Conservation (phyloP, 2,329 filamentous ascomycete genomes). For the Cryphonectria carpinicola region DNA sequence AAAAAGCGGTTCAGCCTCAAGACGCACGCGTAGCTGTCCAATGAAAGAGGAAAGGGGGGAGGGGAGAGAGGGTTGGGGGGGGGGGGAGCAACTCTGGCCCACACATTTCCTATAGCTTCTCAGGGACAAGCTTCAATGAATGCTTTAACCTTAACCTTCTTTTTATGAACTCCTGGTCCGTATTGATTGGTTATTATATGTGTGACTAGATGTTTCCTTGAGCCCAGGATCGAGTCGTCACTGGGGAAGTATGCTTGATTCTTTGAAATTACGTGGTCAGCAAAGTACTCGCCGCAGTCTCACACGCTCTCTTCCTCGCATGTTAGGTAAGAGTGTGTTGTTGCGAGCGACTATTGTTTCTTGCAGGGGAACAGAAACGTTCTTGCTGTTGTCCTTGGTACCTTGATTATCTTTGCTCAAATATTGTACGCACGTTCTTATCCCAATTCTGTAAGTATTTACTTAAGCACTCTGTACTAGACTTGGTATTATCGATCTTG, state of each 20-base stretch:
- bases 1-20: slow-evolving; percentile 5
- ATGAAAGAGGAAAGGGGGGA: too few species aligned
- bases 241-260: neutral
- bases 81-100: neutral
- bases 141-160: neutral
- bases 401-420: neutral
- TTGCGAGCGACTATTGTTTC: neutral
- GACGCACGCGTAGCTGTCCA: neutral
- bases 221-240: neutral
- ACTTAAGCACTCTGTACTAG: neutral
- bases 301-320: neutral
- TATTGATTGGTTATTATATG: neutral
- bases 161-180: neutral
- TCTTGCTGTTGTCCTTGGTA: neutral
- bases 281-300: neutral
- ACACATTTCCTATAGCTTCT: neutral
- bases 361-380: neutral
- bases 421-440: neutral
- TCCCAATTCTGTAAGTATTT: neutral
- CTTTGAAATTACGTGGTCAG: neutral
- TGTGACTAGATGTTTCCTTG: neutral
- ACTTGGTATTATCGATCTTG: neutral
- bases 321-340: neutral
- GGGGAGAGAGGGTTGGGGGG: neutral
- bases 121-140: neutral